Conservation (phyloP, 495 filamentous ascomycete species). For the Trichoderma virens region DNA sequence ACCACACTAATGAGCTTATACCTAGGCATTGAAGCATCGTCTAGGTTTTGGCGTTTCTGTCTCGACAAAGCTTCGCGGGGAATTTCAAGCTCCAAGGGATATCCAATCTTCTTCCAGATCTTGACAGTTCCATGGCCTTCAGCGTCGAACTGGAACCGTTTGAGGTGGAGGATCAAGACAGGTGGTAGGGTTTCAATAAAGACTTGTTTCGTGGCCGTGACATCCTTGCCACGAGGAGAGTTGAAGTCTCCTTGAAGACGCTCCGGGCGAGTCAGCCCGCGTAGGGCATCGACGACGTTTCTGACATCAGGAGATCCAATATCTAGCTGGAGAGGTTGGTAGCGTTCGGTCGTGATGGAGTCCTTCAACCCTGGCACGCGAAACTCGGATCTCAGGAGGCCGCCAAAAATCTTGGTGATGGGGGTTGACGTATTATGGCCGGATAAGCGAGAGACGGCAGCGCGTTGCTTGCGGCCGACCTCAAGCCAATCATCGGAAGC, state of each 20-base stretch:
- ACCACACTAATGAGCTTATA: conserved; percentile 88
- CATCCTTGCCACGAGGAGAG: conserved; percentile 67
- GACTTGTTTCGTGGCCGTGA: conserved; percentile 81
- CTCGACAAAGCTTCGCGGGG: conserved; percentile 86
- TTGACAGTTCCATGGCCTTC: conserved; percentile 82
- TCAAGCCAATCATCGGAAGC: conserved; percentile 71
- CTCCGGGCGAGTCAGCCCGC: conserved; percentile 73
- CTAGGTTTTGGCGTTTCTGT: conserved; percentile 54
- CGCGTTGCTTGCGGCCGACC: conserved; percentile 84
- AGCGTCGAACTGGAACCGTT: conserved; percentile 93
- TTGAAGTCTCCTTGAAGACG: conserved; percentile 82
- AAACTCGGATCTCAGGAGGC: conserved; percentile 83
- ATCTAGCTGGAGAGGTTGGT: conserved; percentile 89
- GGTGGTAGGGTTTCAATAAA: conserved; percentile 91
- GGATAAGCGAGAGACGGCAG: conserved; percentile 80
- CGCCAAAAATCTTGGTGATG: conserved; percentile 89
- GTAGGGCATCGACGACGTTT: conserved; percentile 87
- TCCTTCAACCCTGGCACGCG: conserved; percentile 78
- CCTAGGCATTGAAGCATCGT: conserved; percentile 55
- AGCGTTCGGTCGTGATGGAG: conserved; percentile 87
- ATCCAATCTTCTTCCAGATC: conserved; percentile 97
- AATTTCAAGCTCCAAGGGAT: conserved; percentile 89
- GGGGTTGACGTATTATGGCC: conserved; percentile 70
- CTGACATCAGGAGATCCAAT: conserved; percentile 78
- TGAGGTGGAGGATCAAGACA: conserved; percentile 89